Evolutionary conservation across 225 moss, liverwort and hornwort species (phyloP), one percentile per base, ranked within the genome.

Genomic region (Sphagnum tenellum): DNA sequence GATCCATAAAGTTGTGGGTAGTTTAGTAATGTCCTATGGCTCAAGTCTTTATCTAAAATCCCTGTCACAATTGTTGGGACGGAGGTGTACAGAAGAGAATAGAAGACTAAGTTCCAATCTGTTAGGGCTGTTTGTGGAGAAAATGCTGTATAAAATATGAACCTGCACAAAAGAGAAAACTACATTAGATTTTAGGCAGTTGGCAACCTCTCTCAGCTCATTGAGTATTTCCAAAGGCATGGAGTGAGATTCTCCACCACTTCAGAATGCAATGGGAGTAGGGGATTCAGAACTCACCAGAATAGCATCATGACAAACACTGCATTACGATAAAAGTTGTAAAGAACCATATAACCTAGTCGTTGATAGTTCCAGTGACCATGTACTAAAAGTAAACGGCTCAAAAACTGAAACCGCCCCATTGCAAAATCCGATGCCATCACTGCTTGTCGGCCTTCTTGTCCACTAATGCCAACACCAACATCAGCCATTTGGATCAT

Each of bases 401-500:
- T 68, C 48, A 84, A 56, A 70, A 73, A 84, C 69, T 66, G 62
- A 67, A 78, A 78, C 55, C 71, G 78, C 2, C 70, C 70, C 63
- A 78, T 78, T 46, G 78, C 74, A 74, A 78, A 78, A 60, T 78
- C 78, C 14, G 73, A 74, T 55, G 78, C 78, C 78, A 78, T 78
- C 12, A 80, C 80, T 58, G 84, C 84, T 67, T 84, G 80, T 48
- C 77, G 74, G 12, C 80, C 84, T 71, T 84, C 84, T 62, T 84
- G 80, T 5, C 84, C 84, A 68, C 79, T 84, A 55, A 84, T 84
- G 50, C 80, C 84, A 67, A 84, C 73, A 70, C 84, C 84, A 46
- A 84, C 80, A 66, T 84, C 74, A 45, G 84, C 84, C 73, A 80
- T 80, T 73, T 84, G 80, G 71, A 84, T 84, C 84, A 84, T 84